phyloP scores from a whole-genome alignment of 805 yeast genomes.

The Phaffomyces opuntiae region DNA sequence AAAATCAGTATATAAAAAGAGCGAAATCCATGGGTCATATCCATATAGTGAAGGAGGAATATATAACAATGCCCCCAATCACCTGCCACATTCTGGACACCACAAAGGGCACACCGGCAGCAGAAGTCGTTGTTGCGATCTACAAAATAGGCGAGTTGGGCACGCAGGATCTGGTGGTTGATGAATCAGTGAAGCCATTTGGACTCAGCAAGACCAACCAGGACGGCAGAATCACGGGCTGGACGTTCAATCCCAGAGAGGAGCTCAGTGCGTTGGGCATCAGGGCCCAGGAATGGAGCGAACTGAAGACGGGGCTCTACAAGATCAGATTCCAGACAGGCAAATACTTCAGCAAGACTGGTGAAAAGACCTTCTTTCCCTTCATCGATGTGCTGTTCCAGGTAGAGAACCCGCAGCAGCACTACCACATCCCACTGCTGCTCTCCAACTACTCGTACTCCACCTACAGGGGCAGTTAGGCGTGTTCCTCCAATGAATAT shows the following conservation, averaged over 20 bases:
- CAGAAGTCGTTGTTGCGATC: constrained; percentile 61
- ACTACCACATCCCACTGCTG: constrained; percentile 85
- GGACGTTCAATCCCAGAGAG: constrained; percentile 44
- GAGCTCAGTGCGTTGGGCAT: constrained; percentile 28
- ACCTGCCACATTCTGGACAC: constrained; percentile 92
- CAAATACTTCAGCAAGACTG: constrained; percentile 42
- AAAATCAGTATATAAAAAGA: not conserved
- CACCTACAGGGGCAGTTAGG: constrained; percentile 67
- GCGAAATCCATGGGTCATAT: not conserved
- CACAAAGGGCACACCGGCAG: constrained; percentile 75
- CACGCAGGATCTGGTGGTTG: constrained; percentile 20
- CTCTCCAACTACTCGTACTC: constrained; percentile 83
- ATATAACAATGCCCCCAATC: constrained; percentile 50
- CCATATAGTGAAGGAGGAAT: not conserved
- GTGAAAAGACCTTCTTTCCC: constrained; percentile 68
- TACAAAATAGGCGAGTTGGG: constrained; percentile 25
- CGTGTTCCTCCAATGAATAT: no score
- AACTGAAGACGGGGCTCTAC: constrained; percentile 55
- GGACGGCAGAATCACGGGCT: constrained; percentile 74
- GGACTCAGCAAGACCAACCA: constrained; percentile 65
- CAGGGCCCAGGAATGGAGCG: constrained; percentile 31
- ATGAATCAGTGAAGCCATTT: constrained; percentile 37
- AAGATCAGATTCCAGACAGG: constrained; percentile 74
- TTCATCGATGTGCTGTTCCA: constrained; percentile 74
- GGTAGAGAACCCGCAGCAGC: constrained; percentile 59